phyloP scores from a whole-genome alignment of 495 filamentous ascomycete genomes.

The Talaromyces proteolyticus region DNA sequence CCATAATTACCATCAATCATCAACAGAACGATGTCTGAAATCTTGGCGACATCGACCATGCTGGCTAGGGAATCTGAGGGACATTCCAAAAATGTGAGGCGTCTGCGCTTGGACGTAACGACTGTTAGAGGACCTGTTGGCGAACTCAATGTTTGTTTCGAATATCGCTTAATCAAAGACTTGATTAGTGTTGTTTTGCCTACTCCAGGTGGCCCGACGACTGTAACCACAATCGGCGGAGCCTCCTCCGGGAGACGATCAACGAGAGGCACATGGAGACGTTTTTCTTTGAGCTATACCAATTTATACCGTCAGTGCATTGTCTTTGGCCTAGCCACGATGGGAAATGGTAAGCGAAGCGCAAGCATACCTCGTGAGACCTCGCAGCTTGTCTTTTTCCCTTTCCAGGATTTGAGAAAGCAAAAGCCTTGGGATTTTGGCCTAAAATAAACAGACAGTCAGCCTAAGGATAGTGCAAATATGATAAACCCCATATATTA shows the following conservation, averaged over 20 bases:
- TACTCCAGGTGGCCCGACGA: conserved; percentile 89
- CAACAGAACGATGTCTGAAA: conserved; percentile 91
- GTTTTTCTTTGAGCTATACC: conserved; percentile 86
- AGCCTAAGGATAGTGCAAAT: too few relatives aligned
- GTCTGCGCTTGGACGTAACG: conserved; percentile 86
- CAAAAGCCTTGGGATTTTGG: conserved; percentile 88
- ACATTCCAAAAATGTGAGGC: conserved; percentile 93
- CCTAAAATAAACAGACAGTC: conserved; percentile 34
- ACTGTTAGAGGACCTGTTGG: conserved; percentile 90
- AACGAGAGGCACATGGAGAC: conserved; percentile 90
- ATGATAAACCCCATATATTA: too few relatives aligned
- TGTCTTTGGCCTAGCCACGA: too few relatives aligned
- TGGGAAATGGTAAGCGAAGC: background rate
- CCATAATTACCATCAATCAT: conserved; percentile 99
- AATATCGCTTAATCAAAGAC: conserved; percentile 87
- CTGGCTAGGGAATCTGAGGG: conserved; percentile 86
- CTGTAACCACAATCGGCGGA: conserved; percentile 84
- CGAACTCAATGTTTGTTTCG: conserved; percentile 86
- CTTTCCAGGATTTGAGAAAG: conserved; percentile 77
- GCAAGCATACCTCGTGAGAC: conserved; percentile 73
- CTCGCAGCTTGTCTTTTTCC: conserved; percentile 78
- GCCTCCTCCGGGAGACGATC: conserved; percentile 93
- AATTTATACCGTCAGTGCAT: too few relatives aligned
- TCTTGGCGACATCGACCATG: conserved; percentile 94
- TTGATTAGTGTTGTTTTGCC: conserved; percentile 80